Conservation (phyloP, 176 grass and related monocot genomes). For the Rhynchospora breviuscula region DNA sequence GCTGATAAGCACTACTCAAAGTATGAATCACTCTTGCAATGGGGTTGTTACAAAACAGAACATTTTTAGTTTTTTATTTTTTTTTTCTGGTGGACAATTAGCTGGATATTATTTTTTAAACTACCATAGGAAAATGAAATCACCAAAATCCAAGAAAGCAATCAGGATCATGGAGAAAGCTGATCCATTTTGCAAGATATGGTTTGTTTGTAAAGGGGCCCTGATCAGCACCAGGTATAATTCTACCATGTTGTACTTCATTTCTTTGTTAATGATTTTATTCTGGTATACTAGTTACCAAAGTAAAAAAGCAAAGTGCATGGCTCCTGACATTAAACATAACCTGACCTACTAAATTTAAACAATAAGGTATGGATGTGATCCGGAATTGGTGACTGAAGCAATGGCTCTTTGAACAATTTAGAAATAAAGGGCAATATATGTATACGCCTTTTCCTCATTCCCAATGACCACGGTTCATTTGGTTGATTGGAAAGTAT, state of each 20-base stretch:
- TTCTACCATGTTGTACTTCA: neutral
- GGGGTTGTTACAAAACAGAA: neutral
- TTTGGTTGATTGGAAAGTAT: too few relatives aligned
- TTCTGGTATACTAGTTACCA: neutral
- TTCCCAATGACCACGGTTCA: too few relatives aligned
- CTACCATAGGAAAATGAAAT: slow-evolving; percentile 52
- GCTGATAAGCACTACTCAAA: slow-evolving; percentile 47
- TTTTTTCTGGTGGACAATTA: too few relatives aligned
- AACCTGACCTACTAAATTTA: too few relatives aligned
- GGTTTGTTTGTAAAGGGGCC: slow-evolving; percentile 72
- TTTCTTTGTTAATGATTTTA: neutral
- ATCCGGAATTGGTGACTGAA: too few relatives aligned
- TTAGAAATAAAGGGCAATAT: too few relatives aligned
- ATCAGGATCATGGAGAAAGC: slow-evolving; percentile 42
- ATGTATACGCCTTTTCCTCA: too few relatives aligned
- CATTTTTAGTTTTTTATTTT: neutral
- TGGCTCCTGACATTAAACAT: too few relatives aligned
- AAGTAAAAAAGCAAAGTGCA: neutral
- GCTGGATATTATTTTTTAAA: too few relatives aligned
- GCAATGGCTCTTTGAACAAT: too few relatives aligned
- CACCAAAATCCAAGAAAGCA: slow-evolving; percentile 53
- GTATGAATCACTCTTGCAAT: slow-evolving; percentile 33
- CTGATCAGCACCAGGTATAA: slow-evolving; percentile 56
- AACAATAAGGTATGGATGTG: too few relatives aligned
- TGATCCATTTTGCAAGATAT: slow-evolving; percentile 52